Evolutionary conservation across 1,284 basidiomycete genomes (phyloP).

Genomic region (Coriolopsis trogii): DNA sequence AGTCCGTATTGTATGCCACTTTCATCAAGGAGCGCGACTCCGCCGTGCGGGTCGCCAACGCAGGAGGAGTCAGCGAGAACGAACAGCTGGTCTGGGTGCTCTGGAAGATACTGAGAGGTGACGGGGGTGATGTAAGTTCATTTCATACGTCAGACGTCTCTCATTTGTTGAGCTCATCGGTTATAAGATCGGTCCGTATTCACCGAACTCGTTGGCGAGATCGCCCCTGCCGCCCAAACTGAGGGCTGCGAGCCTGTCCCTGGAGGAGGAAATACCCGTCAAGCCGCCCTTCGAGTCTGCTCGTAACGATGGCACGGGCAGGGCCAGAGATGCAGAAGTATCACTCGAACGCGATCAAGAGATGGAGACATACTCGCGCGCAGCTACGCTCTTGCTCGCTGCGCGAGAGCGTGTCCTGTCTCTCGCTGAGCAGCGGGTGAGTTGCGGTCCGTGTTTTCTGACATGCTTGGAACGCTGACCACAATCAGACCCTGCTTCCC

Average conservation of each 20-base stretch:
- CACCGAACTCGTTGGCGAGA: conserved; percentile 67
- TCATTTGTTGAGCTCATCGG: not conserved
- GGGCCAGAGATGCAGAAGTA: conserved; percentile 25
- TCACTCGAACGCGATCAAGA: conserved; percentile 40
- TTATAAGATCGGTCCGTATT: conserved; percentile 72
- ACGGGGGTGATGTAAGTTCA: conserved; percentile 69
- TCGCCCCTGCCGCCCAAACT: conserved; percentile 72
- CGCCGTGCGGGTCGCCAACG: conserved; percentile 52
- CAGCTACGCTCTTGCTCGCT: conserved; percentile 64
- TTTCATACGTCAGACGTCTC: not conserved
- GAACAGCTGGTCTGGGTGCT: conserved; percentile 82
- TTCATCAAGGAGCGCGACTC: conserved; percentile 66
- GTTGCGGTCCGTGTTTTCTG: conserved; percentile 2
- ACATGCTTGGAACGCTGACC: not conserved
- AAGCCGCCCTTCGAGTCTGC: conserved; percentile 41
- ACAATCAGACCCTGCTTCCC: conserved; percentile 39
- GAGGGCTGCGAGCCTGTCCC: conserved; percentile 64
- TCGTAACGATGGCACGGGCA: conserved; percentile 4
- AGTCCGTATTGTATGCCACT: conserved; percentile 63
- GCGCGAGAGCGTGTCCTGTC: conserved; percentile 71
- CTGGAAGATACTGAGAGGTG: conserved; percentile 80
- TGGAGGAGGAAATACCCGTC: conserved; percentile 59
- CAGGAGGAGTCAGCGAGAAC: conserved; percentile 58
- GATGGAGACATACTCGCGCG: conserved; percentile 47
- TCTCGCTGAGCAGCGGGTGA: conserved; percentile 73